Evolutionary conservation across 768 basidiomycete genomes (phyloP), one percentile per base, ranked within the genome.

Genomic region (Aureoboletus auriporus): DNA sequence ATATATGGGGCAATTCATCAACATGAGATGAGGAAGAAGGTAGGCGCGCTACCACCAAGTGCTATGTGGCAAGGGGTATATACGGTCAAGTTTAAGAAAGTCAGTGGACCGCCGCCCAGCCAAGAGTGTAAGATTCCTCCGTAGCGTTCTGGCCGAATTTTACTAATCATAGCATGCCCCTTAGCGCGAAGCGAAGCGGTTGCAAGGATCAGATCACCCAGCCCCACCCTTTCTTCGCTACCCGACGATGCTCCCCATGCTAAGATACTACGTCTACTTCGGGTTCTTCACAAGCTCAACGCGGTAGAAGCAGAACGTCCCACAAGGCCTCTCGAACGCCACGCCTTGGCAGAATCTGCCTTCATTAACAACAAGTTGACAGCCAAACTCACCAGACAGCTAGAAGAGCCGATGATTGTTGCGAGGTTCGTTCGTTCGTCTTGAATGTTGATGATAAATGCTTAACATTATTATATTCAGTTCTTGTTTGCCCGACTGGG

Each of bases 331-430:
- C 67, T 70, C 13, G 75, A 80, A 48, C 79, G 75, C 49, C 76
- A 80, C 35, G 76, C 75, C 51, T 72, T 96, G 14, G 72, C 84
- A 3, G 91, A 93, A 54, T 80, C 89, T 0, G 80, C 89, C 0
- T 99, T 99, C 64, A 82, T 98, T 53, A 99, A 98, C 66, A 97
- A 96, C 72, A 99, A 99, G 68, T 72, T 99, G 26, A 93, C 93
- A 2, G 96, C 96, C 9, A 99, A 99, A 68, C 77, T 99, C n/a
- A 93, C 92, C 11, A 80, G 96, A 31, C 96, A 98, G 64, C 67
- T 99, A 37, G 96, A 99, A 59, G 96, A 99, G 63, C 91, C 93
- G 0, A 96, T 98, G 93, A 96, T 99, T 54, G 93, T 99, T 38
- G 96, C 95, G 1, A 94, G 92, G 93, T 92, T 57, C 53, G 75